Evolutionary conservation across 164 flowering plant species (phyloP).

Genomic region (Umbellularia californica): DNA sequence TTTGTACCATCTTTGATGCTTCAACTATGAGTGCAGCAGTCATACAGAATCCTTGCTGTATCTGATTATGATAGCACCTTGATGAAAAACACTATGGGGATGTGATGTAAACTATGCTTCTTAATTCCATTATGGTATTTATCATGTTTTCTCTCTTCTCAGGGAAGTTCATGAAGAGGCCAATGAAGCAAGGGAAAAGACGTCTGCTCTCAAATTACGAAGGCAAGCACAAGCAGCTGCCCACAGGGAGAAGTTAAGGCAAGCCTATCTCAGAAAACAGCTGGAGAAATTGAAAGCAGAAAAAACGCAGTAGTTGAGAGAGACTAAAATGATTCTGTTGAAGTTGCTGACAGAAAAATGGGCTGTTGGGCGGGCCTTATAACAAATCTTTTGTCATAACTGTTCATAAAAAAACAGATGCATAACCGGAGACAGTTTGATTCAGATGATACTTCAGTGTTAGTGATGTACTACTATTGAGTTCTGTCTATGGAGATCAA

Average conservation of each 20-base stretch:
- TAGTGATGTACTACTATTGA: too few relatives aligned
- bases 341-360: not conserved
- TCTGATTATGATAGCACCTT: too few relatives aligned
- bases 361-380: not conserved
- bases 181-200: conserved; percentile 76
- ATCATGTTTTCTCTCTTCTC: conserved; percentile 6
- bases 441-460: too few relatives aligned
- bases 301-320: conserved; percentile 18
- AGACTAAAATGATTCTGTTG: not conserved
- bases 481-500: too few relatives aligned
- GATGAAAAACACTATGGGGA: not conserved
- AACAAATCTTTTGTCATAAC: too few relatives aligned
- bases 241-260: conserved; percentile 81
- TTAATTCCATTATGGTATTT: not conserved
- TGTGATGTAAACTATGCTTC: not conserved
- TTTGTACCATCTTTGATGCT: too few relatives aligned
- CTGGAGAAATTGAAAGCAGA: conserved; percentile 76
- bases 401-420: too few relatives aligned
- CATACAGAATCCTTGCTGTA: not conserved
- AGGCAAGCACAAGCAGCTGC: conserved; percentile 77
- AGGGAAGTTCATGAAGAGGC: conserved; percentile 96
- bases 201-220: conserved; percentile 52
- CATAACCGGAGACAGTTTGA: too few relatives aligned
- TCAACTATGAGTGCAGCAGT: not conserved
- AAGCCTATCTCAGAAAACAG: conserved; percentile 76